A percentile compares a stretch with the other conserved stretches of the same genome.
These are phyloP conservation scores for Daldinia decipiens DNA, from an alignment of 495 filamentous ascomycete genomes.

Conservation along the genomic window DNA sequence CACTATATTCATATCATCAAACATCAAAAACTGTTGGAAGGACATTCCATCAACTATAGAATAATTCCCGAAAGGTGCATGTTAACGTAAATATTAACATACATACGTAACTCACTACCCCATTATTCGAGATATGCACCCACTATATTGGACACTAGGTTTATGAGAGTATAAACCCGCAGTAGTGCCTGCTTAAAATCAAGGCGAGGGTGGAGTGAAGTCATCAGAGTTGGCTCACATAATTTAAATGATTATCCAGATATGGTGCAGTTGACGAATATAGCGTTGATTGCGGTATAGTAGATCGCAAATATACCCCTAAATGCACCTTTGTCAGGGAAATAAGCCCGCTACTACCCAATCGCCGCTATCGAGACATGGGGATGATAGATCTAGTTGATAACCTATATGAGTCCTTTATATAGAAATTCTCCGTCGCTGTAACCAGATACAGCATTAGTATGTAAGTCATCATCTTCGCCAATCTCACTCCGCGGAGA, in stretches of 20 bases:
- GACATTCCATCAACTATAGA: not conserved
- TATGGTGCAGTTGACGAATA: constrained; percentile 24
- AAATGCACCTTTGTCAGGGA: constrained; percentile 22
- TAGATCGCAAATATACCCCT: constrained; percentile 40
- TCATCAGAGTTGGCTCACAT: constrained; percentile 29
- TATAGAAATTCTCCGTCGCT: constrained; percentile 32
- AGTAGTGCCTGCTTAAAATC: constrained; percentile 17
- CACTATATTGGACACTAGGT: constrained; percentile 6
- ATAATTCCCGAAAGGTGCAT: not conserved
- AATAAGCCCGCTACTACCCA: constrained; percentile 20
- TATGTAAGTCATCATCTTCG: constrained; percentile 17
- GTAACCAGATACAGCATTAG: constrained; percentile 24
- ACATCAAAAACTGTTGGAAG: not conserved
- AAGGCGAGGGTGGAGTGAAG: constrained; percentile 34
- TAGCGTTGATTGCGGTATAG: constrained; percentile 33
- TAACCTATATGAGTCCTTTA: constrained; percentile 24
- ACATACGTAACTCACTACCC: not conserved
- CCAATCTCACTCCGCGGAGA: constrained; percentile 22
- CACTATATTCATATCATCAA: constrained; percentile 14
- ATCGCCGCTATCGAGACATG: constrained; percentile 22
- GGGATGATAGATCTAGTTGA: constrained; percentile 32
- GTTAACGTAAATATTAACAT: not conserved
- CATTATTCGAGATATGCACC: not conserved
- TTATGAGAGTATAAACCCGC: not conserved
- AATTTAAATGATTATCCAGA: constrained; percentile 20